Percentiles rank a stretch among this genome's conserved stretches.
Conservation (phyloP, 352 stramenopile genomes). For the Pythium periplocum region DNA sequence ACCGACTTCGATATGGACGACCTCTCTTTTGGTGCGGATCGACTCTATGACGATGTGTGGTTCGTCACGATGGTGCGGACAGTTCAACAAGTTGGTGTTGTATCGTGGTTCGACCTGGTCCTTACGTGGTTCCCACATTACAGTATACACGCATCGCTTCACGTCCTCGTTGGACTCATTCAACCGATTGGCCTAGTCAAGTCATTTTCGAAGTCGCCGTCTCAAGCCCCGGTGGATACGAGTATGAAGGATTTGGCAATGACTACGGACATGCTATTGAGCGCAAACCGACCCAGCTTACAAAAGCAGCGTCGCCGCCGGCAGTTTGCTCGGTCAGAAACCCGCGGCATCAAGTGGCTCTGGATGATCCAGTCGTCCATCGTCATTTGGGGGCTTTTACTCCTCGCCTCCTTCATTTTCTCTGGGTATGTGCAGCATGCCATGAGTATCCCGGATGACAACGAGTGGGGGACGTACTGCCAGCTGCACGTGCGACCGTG, state of each 20-base stretch:
- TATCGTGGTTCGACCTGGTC: slow-evolving; percentile 4
- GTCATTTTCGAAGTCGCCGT: too few relatives aligned
- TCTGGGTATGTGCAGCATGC: too few relatives aligned
- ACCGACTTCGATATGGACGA: slow-evolving; percentile 20
- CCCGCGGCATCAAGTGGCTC: too few relatives aligned
- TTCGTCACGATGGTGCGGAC: slow-evolving; percentile 39
- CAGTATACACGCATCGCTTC: slow-evolving; percentile 11
- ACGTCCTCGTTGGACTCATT: slow-evolving; percentile 1
- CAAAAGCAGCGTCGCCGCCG: too few relatives aligned
- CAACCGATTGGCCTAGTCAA: background rate
- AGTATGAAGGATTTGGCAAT: too few relatives aligned
- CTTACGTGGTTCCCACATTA: slow-evolving; percentile 14
- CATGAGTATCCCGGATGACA: background rate
- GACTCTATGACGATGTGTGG: slow-evolving; percentile 31
- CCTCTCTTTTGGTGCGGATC: slow-evolving; percentile 21
- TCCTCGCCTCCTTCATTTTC: too few relatives aligned
- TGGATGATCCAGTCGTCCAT: too few relatives aligned
- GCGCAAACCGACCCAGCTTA: too few relatives aligned
- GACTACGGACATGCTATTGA: too few relatives aligned
- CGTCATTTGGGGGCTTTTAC: too few relatives aligned
- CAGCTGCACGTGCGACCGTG: slow-evolving; percentile 13
- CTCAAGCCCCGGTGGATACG: too few relatives aligned
- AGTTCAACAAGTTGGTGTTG: slow-evolving; percentile 27
- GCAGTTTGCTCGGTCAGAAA: too few relatives aligned
- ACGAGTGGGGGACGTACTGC: background rate